Conservation (phyloP, 148 eudicot genomes). For the Rhododendron williamsianum region DNA sequence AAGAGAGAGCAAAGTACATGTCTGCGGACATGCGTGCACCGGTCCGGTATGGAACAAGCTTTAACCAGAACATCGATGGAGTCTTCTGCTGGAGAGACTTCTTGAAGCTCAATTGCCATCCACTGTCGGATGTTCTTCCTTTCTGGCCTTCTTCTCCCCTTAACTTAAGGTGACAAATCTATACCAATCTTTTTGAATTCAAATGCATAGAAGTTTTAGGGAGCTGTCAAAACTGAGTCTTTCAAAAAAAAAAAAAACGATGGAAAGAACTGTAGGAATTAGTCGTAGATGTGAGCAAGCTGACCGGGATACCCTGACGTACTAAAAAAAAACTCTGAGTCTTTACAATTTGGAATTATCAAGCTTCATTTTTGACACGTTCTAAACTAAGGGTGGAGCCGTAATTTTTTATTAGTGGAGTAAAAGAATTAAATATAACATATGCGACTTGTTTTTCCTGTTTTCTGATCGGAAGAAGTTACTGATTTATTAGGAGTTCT, state of each 20-base stretch:
- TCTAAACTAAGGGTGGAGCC: background rate
- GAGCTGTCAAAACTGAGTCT: background rate
- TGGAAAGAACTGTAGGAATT: too few species aligned
- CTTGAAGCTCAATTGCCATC: constrained; percentile 64
- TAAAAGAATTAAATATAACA: background rate
- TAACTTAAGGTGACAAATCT: constrained; percentile 51
- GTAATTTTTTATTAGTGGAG: background rate
- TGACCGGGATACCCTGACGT: background rate
- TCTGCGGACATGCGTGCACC: constrained; percentile 46
- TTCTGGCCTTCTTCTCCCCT: constrained; percentile 76
- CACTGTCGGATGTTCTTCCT: constrained; percentile 40
- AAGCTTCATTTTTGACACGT: background rate
- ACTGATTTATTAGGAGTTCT: background rate
- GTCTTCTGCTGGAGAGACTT: constrained; percentile 89
- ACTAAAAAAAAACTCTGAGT: background rate
- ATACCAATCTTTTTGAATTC: background rate
- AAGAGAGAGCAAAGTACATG: constrained; percentile 59
- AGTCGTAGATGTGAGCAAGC: background rate
- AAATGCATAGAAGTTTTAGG: background rate
- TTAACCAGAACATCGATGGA: constrained; percentile 69
- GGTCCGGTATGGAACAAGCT: constrained; percentile 85
- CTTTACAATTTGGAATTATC: background rate
- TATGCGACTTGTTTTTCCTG: background rate
- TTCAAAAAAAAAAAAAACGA: background rate
- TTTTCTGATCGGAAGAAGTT: background rate